Evolutionary conservation across 495 filamentous ascomycete genomes (phyloP), one percentile per base, ranked within the genome.

Genomic region (Penicillium atrosanguineum): DNA sequence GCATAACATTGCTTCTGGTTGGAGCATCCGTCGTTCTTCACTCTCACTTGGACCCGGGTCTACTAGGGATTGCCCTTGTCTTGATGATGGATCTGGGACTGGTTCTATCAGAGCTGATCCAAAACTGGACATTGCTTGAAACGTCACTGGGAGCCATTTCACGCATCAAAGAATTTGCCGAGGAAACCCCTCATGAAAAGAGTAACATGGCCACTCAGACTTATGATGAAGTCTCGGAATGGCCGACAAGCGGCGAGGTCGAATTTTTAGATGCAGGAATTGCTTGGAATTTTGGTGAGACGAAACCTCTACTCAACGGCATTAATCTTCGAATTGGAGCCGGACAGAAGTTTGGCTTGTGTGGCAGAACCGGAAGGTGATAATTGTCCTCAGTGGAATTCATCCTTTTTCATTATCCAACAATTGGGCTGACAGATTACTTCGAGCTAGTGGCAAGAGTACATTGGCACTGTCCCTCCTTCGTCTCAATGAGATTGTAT

Each of bases 231-330:
- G 28, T 39, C 12, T 21, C 62, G 1, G 53, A 68, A 25, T 97
- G 91, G 91, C 91, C 90, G 6, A 82, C 79, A 46, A 69, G 86
- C 50, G 92, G 92, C 9, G 77, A 81, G 3, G 87, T 95, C 18
- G 79, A 87, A 54, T 95, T 96, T 61, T 79, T 84, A 48, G 77
- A 83, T 48, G 58, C 53, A 9, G 40, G 38, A 91, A 95, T 71
- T 81, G 81, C 49, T 88, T 92, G 9, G 72, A 87, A 45, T 91
- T 90, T 59, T 75, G 89, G 44, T 61, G 76, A 50, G 87, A 90
- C 67, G 16, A 51, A 63, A 16, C 57, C 57, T 2, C 67, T 74
- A 14, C 61, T 84, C 12, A 53, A 69, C n/a, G 55, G 72, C 37
- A 57, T 83, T 16, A 71, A 65, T 15, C 57, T 83, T 1, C 55